These are phyloP conservation scores for Penicillium concentricum DNA, from an alignment of 2,329 filamentous ascomycete genomes.

Conservation along the genomic window DNA sequence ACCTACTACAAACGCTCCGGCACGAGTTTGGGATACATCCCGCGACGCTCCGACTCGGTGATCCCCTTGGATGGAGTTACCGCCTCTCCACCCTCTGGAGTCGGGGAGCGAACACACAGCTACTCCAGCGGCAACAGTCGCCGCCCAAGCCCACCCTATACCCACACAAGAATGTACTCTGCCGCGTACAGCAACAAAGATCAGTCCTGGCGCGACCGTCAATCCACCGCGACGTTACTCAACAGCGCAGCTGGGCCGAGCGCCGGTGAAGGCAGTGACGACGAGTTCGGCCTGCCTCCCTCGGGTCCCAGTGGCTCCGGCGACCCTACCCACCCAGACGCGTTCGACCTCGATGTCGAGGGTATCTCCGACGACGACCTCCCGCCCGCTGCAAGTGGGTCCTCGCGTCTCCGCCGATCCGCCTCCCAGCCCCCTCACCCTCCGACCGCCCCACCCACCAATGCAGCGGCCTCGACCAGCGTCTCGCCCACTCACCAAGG, in stretches of 20 bases:
- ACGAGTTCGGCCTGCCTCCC: conserved; percentile 49
- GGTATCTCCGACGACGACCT: conserved; percentile 56
- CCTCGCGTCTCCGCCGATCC: conserved; percentile 36
- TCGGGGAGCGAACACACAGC: conserved; percentile 41
- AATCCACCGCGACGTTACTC: conserved; percentile 54
- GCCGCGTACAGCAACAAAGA: conserved; percentile 47
- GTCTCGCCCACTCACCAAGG: conserved; percentile 37
- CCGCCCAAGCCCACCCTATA: conserved; percentile 50
- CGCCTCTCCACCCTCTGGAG: conserved; percentile 35
- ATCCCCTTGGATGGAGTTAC: conserved; percentile 54
- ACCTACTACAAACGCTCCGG: conserved; percentile 80
- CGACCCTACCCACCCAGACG: conserved; percentile 31
- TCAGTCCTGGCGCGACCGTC: conserved; percentile 44
- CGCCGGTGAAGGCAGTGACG: conserved; percentile 44
- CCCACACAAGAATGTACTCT: conserved; percentile 54
- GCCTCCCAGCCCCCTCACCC: conserved; percentile 35
- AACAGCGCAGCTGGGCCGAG: conserved; percentile 26
- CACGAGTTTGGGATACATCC: conserved; percentile 72
- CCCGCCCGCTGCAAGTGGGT: conserved; percentile 51
- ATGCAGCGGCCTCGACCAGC: conserved; percentile 19
- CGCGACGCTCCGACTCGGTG: conserved; percentile 61
- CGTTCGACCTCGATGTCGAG: conserved; percentile 43
- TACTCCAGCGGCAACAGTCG: conserved; percentile 59
- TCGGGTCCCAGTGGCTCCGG: conserved; percentile 41
- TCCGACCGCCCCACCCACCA: conserved; percentile 20